These are phyloP conservation scores for Agaricus blazei DNA, from an alignment of 768 basidiomycete genomes.

Conservation along the genomic window DNA sequence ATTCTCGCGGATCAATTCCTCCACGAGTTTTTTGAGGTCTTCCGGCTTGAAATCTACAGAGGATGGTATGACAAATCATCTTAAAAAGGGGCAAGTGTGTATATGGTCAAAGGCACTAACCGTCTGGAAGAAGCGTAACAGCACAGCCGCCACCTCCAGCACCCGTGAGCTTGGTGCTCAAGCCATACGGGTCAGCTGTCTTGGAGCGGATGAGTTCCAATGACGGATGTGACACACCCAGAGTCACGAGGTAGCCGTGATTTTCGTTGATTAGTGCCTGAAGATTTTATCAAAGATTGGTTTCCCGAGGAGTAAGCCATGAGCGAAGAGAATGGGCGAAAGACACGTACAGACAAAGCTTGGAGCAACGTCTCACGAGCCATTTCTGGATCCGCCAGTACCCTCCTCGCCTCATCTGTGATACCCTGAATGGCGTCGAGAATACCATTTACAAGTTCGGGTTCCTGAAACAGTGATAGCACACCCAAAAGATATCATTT, in stretches of 20 bases:
- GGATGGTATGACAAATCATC: slow-evolving; percentile 8
- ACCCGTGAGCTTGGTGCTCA: slow-evolving; percentile 94
- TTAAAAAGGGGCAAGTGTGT: background rate
- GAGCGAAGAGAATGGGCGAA: background rate
- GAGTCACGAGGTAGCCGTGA: slow-evolving; percentile 73
- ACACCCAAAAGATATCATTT: background rate
- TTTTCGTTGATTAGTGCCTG: slow-evolving; percentile 87
- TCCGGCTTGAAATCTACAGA: slow-evolving; percentile 66
- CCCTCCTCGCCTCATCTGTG: slow-evolving; percentile 73
- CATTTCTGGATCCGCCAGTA: slow-evolving; percentile 69
- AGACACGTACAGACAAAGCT: slow-evolving; percentile 60
- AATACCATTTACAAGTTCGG: slow-evolving; percentile 76
- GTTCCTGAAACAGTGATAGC: slow-evolving; percentile 48
- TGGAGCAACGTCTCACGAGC: slow-evolving; percentile 60
- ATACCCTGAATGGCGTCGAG: slow-evolving; percentile 80
- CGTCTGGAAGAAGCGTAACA: slow-evolving; percentile 91
- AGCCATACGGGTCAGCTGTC: slow-evolving; percentile 59
- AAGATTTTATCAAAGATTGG: slow-evolving; percentile 6
- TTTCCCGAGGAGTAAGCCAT: slow-evolving; percentile 11
- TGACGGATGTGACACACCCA: slow-evolving; percentile 89
- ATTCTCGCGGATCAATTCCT: slow-evolving; percentile 52
- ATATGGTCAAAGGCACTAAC: slow-evolving; percentile 37
- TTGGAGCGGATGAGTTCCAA: slow-evolving; percentile 78
- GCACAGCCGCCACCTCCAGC: slow-evolving; percentile 99
- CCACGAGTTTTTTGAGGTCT: slow-evolving; percentile 52